Evolutionary conservation across 345 rosid species (phyloP), one percentile per base, ranked within the genome.

Genomic region (Eucalyptus erythrocorys): DNA sequence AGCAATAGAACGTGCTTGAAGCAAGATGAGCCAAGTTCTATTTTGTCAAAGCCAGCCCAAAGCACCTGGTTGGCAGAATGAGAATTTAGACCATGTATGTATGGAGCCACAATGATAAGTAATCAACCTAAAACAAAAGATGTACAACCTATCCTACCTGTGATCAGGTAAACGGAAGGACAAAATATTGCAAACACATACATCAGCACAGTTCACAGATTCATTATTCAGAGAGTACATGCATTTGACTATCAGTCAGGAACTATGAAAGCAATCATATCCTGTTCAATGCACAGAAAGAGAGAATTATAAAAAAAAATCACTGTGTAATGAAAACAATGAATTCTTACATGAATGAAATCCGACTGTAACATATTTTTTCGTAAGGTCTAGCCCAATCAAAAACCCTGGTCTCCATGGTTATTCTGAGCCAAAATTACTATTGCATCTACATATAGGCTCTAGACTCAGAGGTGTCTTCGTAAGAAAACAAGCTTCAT

Each of bases 31-130:
- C 92, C 88, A 84, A 95, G 93, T 90, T 94, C 96, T 87, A 98
- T 88, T 87, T 87, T 93, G 92, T 97, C 99, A 93, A 96, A 98
- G 57, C 97, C 95, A 45, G 96, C 95, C 98, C 98, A 98, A 24
- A 97, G 91, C 64, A 97, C 98, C 99, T 97, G 97, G 61, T 92
- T 91, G 50, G 48, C 68, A 81, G 90, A 90, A 92, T 55, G 19
- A 22, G 19, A 48, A 79, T 32, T 64, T 53, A 85, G 68, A 86
- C 80, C 68, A 90, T 47, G 87, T 47, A 43, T 48, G 42, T 14
- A 80, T 5, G n/a, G 64, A 86, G 40, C 40, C 87, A 47, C 87
- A 47, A 53, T 40, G 87, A 19, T 40, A 86, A 37, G 57, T 22
- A 19, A 86, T 37, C 32, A 12, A 86, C 80, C 88, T 48, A 81